Percentiles rank a stretch among this genome's conserved stretches.
Evolutionary conservation across 2,329 filamentous ascomycete species (phyloP).

Genomic region (Meredithiella fracta): DNA sequence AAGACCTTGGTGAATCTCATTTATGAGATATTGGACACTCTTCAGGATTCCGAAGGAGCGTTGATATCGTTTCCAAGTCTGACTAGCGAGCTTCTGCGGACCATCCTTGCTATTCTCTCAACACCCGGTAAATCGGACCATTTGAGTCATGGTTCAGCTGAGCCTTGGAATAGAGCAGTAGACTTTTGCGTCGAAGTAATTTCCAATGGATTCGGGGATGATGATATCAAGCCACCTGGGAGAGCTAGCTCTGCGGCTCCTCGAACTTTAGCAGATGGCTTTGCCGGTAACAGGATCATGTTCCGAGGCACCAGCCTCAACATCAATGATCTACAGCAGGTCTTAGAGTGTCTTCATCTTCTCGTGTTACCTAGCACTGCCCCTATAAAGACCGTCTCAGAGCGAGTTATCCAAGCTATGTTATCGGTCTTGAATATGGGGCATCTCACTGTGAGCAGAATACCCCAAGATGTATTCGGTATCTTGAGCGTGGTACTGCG

Average conservation of each 20-base stretch:
- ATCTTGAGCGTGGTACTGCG: slow-evolving; percentile 56
- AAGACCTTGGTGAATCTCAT: slow-evolving; percentile 68
- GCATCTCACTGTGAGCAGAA: slow-evolving; percentile 39
- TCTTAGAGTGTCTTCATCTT: slow-evolving; percentile 48
- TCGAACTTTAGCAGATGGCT: slow-evolving; percentile 16
- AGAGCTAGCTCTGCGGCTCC: slow-evolving; percentile 29
- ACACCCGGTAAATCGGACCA: slow-evolving; percentile 68
- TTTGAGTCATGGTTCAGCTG: slow-evolving; percentile 37
- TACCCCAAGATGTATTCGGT: slow-evolving; percentile 59
- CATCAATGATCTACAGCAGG: slow-evolving; percentile 26
- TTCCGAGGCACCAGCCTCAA: slow-evolving; percentile 13
- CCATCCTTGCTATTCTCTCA: slow-evolving; percentile 51
- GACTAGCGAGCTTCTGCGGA: slow-evolving; percentile 61
- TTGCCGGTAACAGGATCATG: slow-evolving; percentile 7
- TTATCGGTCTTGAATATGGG: slow-evolving; percentile 41
- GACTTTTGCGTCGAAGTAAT: slow-evolving; percentile 57
- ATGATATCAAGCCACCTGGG: slow-evolving; percentile 17
- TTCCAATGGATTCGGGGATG: slow-evolving; percentile 29
- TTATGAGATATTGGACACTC: slow-evolving; percentile 63
- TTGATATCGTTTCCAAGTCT: slow-evolving; percentile 47
- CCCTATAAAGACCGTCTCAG: slow-evolving; percentile 29
- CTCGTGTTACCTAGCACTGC: slow-evolving; percentile 52
- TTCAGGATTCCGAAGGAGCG: slow-evolving; percentile 43
- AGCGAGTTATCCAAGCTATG: slow-evolving; percentile 1
- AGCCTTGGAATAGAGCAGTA: slow-evolving; percentile 52